Base-by-base conservation (phyloP, 768 basidiomycete species). In the Mycena albidolilacea region DNA sequence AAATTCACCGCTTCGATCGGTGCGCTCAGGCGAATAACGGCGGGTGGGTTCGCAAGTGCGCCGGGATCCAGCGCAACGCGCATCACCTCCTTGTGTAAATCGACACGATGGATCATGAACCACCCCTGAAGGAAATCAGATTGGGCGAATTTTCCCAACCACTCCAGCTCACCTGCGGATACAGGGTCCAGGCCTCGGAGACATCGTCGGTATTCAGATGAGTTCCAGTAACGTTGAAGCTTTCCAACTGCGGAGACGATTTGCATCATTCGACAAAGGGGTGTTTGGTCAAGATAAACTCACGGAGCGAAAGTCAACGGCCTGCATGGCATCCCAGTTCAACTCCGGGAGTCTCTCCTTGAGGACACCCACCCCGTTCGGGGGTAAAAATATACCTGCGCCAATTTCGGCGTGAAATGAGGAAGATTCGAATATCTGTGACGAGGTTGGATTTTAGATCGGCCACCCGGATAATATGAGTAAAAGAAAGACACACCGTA, bases 361-460 rank as follows among this genome's bases (percentile, higher is more conserved):
- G 14, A 72, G 66, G 10, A 61, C 52, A 5, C 19, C 48, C 10
- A 55, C 48, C 8, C 57, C 71, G 58, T 72, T 72, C 5, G 71
- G 71, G 7, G 71, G 41, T n/a, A 72, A 60, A 30, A 30, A 44
- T 12, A 72, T 69, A 3, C 65, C 71, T 6, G 71, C 71, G 2
- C 71, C 71, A 14, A 72, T 69, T 55, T 72, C 67, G 43, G 71
- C 60, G 60, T 67, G 66, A 30, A 67, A 61, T 14, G 71, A 67
- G 3, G 71, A 54, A 7, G 71, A 72, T 50, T 72, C 71, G 58
- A 72, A 72, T n/a, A 72, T 55, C 71, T 72, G 52, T 43, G 17
- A 3, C 17, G 5, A 23, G 23, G 9, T 37, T 30, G 30, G 2
- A 30, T 30, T 30, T 30, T 30, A 30, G 30, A 30, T 30, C 30